Percentiles rank a stretch among this genome's conserved stretches.
Evolutionary conservation across 2,329 filamentous ascomycete species (phyloP).

Genomic region (Chrysosporium queenslandicum): DNA sequence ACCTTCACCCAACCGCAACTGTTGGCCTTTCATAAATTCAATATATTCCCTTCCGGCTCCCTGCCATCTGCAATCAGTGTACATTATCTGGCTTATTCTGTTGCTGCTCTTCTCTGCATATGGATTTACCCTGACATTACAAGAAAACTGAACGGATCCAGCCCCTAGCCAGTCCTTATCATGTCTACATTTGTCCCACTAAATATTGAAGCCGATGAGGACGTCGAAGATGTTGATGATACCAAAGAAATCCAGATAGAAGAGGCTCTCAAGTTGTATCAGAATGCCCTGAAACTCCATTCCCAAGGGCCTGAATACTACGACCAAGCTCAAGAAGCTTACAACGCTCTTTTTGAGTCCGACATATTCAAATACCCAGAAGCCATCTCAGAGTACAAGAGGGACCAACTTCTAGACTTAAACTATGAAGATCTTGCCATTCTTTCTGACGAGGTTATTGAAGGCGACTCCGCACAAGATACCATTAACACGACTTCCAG

Average conservation of each 20-base stretch:
- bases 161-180: background rate
- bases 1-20: background rate
- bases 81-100: too few species aligned
- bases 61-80: background rate
- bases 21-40: background rate
- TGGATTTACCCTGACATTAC: too few species aligned
- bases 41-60: too few species aligned
- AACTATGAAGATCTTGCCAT: conserved; percentile 43
- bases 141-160: background rate
- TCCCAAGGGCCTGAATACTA: conserved; percentile 72
- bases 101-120: background rate
- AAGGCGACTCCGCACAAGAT: conserved; percentile 42
- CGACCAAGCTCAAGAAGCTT: conserved; percentile 66
- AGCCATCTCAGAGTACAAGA: conserved; percentile 71
- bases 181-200: conserved; percentile 67
- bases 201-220: conserved; percentile 89
- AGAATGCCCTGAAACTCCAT: conserved; percentile 81
- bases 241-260: conserved; percentile 96
- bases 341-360: conserved; percentile 73
- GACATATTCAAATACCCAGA: conserved; percentile 93
- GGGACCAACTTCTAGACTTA: conserved; percentile 43
- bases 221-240: conserved; percentile 79
- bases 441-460: conserved; percentile 18
- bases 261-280: conserved; percentile 89
- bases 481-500: conserved; percentile 66